Evolutionary conservation across 1,139 yeast genomes (phyloP).

Genomic region (Nakaseomyces delphensis): DNA sequence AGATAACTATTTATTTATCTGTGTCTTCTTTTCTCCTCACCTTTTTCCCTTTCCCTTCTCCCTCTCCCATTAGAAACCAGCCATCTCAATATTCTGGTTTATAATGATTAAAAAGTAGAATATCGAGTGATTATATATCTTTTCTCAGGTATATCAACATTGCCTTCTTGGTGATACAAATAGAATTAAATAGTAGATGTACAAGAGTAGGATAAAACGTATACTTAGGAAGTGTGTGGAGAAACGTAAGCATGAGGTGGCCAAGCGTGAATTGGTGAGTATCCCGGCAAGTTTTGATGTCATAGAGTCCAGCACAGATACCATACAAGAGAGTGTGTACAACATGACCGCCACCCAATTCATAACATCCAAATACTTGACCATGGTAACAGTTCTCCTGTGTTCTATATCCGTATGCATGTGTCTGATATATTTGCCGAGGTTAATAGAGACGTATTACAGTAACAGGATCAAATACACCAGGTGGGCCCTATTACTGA

Average conservation of each 20-base stretch:
- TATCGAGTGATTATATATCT: too few species aligned
- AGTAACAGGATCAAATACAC: neutral
- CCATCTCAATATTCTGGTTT: neutral
- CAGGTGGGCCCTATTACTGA: slow-evolving; percentile 1
- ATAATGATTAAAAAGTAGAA: neutral
- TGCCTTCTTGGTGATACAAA: too few species aligned
- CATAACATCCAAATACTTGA: slow-evolving; percentile 1
- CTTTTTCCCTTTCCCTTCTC: too few species aligned
- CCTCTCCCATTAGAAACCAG: neutral
- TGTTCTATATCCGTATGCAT: neutral
- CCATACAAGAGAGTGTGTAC: neutral
- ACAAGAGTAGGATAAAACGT: neutral
- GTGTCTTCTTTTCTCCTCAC: too few species aligned
- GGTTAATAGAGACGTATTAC: neutral
- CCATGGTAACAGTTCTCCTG: neutral
- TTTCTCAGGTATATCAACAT: too few species aligned
- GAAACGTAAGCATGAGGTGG: neutral
- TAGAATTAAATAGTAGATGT: too few species aligned
- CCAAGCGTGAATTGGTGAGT: neutral
- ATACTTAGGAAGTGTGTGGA: neutral
- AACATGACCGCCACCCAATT: neutral
- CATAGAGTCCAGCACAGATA: neutral
- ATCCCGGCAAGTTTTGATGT: slow-evolving; percentile 3
- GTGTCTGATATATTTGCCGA: neutral
- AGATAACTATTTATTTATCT: neutral